phyloP scores from a whole-genome alignment of 495 filamentous ascomycete species.

The Acidomyces sp. region DNA sequence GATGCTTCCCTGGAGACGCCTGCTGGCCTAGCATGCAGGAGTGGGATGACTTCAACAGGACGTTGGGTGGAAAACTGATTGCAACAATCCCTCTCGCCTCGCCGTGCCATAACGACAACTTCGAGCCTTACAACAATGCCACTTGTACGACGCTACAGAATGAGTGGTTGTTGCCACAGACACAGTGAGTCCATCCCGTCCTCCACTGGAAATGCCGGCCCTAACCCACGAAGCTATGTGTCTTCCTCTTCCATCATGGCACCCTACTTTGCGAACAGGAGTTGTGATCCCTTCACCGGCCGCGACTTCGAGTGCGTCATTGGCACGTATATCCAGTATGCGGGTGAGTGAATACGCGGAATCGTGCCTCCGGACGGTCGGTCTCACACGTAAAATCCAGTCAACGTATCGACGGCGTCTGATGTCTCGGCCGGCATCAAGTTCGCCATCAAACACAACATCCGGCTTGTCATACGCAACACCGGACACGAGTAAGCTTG shows the following conservation, averaged over 20 bases:
- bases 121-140: constrained; percentile 2
- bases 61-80: constrained; percentile 18
- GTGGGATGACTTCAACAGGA: constrained; percentile 19
- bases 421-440: constrained; percentile 36
- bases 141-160: constrained; percentile 12
- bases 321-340: constrained; percentile 17
- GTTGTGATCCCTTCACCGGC: constrained; percentile 15
- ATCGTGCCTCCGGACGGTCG: no score
- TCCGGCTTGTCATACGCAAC: constrained; percentile 53
- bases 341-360: constrained; percentile 1
- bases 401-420: constrained; percentile 12
- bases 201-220: no score
- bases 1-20: constrained; percentile 18
- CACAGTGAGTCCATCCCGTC: constrained; percentile 8
- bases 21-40: constrained; percentile 13
- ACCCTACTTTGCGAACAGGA: constrained; percentile 21
- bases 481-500: constrained; percentile 41
- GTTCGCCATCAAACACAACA: constrained; percentile 40
- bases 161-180: constrained; percentile 13
- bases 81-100: constrained; percentile 17
- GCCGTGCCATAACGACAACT: constrained; percentile 13
- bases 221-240: no score
- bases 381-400: neutral
- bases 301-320: constrained; percentile 9
- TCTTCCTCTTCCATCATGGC: constrained; percentile 20